Evolutionary conservation across 1,139 yeast genomes (phyloP).

Genomic region (Debaryomyces subglobosus): DNA sequence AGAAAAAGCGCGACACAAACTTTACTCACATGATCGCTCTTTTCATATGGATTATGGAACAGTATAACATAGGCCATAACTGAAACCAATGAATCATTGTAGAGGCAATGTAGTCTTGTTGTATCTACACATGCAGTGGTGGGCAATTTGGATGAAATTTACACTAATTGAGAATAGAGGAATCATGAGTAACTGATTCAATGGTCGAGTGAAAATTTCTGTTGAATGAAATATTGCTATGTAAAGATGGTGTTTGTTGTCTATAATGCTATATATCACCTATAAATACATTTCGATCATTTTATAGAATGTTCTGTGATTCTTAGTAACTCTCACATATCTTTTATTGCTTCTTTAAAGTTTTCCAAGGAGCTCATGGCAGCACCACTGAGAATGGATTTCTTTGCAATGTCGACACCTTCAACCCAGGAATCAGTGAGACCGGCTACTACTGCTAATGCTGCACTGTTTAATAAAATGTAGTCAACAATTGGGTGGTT

Average conservation of each 20-base stretch:
- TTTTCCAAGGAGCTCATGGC: constrained; percentile 62
- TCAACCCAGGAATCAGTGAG: constrained; percentile 65
- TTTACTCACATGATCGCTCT: background rate
- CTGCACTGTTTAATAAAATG: constrained; percentile 84
- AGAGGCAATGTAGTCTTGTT: background rate
- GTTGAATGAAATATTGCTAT: background rate
- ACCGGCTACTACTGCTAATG: constrained; percentile 80
- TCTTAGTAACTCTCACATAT: background rate
- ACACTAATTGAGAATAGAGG: background rate
- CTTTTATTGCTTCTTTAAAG: constrained; percentile 52
- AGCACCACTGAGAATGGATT: constrained; percentile 64
- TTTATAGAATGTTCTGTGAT: background rate
- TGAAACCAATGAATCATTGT: background rate
- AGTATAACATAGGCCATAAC: background rate
- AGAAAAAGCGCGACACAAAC: constrained; percentile 6
- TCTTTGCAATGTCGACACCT: constrained; percentile 76
- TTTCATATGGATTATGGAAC: background rate
- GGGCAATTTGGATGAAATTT: background rate
- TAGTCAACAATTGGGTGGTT: constrained; percentile 79
- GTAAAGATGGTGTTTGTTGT: background rate
- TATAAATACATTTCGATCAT: background rate
- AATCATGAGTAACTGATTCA: background rate
- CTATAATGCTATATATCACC: constrained; percentile 1
- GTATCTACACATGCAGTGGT: background rate
- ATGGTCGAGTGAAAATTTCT: background rate